Evolutionary conservation across 805 yeast genomes (phyloP), one percentile per base, ranked within the genome.

Genomic region (Pichia eremophila): DNA sequence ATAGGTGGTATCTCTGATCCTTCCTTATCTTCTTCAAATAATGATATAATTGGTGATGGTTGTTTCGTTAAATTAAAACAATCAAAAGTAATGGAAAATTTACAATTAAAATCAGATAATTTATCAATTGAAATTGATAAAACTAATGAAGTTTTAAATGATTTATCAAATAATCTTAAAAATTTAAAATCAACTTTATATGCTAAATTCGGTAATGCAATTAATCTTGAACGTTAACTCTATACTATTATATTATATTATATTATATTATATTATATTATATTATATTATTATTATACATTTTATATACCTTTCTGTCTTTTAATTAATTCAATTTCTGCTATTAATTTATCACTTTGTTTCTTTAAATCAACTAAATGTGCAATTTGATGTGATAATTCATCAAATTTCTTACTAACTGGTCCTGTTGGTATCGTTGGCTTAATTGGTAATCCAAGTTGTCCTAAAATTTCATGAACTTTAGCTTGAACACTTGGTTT

Each of bases 401-500:
- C 79, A 56, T 91, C 97, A 59, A 84, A 89, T 57, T 78, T 79
- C 8, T 81, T 73, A 65, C 87, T 77, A 1, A 90, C 88, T 45
- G 73, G 79, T 35, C 83, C 78, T 0, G 98, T 85, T 5, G 95
- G 91, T 83, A 93, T 83, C 2, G 82, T 81, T 0, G 98, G 98
- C 54, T 83, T 82, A 5, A 80, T 67, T 0, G 96, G 83, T 10
- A 93, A 66, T 4, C 82, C 89, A 50, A 93, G 65, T 59, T 93
- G 99, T 48, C 82, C 84, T 50, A 91, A 65, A 11, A 81, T 72
- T 17, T 77, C 75, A 29, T 67, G 63, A 9, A 83, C 77, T 58
- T 79, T 81, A 27, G 76, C 70, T 55, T 83, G 89, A 8, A 81
- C 69, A 38, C 84, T 80, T 3, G 95, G 91, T 57, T 89, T 89